Conservation (phyloP, 345 rosid species). For the Capsella bursapastoris region DNA sequence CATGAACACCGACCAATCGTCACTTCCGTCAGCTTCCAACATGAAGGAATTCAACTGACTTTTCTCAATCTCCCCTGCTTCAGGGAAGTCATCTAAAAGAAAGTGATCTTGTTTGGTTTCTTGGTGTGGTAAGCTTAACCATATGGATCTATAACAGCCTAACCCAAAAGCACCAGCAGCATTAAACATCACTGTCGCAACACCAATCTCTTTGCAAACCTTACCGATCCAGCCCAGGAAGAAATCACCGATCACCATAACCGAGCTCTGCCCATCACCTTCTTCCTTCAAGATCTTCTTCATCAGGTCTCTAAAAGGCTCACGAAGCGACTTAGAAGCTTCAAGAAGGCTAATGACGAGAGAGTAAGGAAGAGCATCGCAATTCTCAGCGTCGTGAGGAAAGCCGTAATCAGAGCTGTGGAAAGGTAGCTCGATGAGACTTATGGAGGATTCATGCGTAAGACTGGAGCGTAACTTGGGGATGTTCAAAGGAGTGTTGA, state of each 20-base stretch:
- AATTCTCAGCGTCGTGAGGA: constrained; percentile 70
- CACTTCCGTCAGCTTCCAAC: constrained; percentile 56
- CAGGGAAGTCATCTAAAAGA: constrained; percentile 57
- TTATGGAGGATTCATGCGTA: constrained; percentile 57
- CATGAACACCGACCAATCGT: constrained; percentile 60
- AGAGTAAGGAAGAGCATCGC: constrained; percentile 67
- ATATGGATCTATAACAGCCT: constrained; percentile 66
- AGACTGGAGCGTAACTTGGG: constrained; percentile 54
- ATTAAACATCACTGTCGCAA: constrained; percentile 55
- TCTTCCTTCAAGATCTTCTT: constrained; percentile 19
- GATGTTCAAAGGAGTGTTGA: constrained; percentile 71
- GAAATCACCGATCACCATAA: constrained; percentile 58
- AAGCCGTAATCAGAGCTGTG: constrained; percentile 66
- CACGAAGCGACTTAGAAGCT: constrained; percentile 59
- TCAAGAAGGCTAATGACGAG: constrained; percentile 57
- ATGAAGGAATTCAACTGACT: constrained; percentile 54
- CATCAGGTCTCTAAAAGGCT: constrained; percentile 48
- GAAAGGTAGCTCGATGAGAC: constrained; percentile 65
- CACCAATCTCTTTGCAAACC: constrained; percentile 59
- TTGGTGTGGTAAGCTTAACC: constrained; percentile 55
- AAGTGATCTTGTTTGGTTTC: constrained; percentile 46
- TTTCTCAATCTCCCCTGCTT: constrained; percentile 54
- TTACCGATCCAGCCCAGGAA: constrained; percentile 70
- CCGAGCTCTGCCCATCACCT: constrained; percentile 35
- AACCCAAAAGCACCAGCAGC: constrained; percentile 47